Percentiles rank a stretch among this genome's conserved stretches.
These are phyloP conservation scores for Amanita muscaria DNA, from an alignment of 768 basidiomycete genomes.

Conservation along the genomic window DNA sequence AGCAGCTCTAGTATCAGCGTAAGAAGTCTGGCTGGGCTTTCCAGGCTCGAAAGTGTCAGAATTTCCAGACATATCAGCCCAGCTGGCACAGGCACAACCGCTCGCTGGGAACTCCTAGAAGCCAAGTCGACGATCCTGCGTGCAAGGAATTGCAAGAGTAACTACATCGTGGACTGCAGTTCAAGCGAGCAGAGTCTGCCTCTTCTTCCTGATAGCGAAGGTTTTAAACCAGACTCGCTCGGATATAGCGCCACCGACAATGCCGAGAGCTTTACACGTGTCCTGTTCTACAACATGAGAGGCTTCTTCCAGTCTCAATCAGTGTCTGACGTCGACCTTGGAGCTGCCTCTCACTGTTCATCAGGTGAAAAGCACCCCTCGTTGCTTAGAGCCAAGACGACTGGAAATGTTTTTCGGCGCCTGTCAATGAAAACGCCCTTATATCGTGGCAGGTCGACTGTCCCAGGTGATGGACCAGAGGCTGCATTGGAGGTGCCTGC, in stretches of 20 bases:
- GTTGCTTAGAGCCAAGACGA: slow-evolving; percentile 2
- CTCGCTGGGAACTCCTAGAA: neutral
- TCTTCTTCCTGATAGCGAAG: too few relatives aligned
- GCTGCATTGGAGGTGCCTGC: neutral
- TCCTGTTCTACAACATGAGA: slow-evolving; percentile 55
- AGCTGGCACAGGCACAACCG: slow-evolving; percentile 4
- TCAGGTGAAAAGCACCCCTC: too few relatives aligned
- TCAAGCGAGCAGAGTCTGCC: too few relatives aligned
- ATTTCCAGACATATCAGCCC: slow-evolving; percentile 52
- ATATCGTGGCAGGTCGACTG: neutral
- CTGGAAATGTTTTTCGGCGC: slow-evolving; percentile 1
- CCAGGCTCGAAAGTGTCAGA: slow-evolving; percentile 62
- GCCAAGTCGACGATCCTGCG: slow-evolving; percentile 9
- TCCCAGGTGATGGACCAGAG: neutral
- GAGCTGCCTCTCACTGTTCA: slow-evolving; percentile 16
- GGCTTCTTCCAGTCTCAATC: slow-evolving; percentile 48
- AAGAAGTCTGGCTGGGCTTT: slow-evolving; percentile 53
- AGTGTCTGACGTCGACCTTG: slow-evolving; percentile 26
- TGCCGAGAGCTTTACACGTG: slow-evolving; percentile 20
- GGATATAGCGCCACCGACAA: neutral
- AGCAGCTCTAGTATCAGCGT: slow-evolving; percentile 54
- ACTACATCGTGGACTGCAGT: neutral
- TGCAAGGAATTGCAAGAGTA: slow-evolving; percentile 7
- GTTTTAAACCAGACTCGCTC: too few relatives aligned
- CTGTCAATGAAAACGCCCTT: neutral